Base-by-base conservation (phyloP, 2,329 filamentous ascomycete species). In the Plenodomus biglobosus region DNA sequence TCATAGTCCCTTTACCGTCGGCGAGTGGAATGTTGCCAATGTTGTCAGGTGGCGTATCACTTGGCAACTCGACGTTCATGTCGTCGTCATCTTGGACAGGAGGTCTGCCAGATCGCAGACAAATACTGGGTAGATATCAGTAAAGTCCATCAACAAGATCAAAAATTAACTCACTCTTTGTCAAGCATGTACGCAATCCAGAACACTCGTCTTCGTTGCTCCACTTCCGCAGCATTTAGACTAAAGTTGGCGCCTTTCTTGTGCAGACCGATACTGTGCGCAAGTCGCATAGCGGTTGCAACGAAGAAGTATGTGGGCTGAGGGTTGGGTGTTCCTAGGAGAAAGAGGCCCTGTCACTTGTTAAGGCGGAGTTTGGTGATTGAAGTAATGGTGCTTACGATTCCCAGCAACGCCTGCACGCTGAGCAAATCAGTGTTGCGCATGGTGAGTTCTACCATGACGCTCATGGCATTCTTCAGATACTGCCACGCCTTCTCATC, bases 41-140 rank as follows among this genome's bases (percentile, higher is more conserved):
- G 55, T 95, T 94, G 68, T 99, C 94, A 3, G 82, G 82, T 0
- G 94, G 94, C 50, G 96, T 86, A 51, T 92, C 90, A 57, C 91
- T 92, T 0, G 94, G 94, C 37, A 99, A 79, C 38, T 97, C 92
- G 13, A 97, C 92, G 62, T 96, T 97, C 89, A 97, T 95, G 59
- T 90, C 86, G 61, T 89, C 86, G 50, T 89, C 86, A 60, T 90
- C 85, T 67, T 88, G 86, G 3, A 85, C 83, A 2, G 85, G 85
- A 15, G 86, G 86, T 51, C 86, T 77, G 38, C 86, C 86, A n/a
- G 85, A 87, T 30, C 86, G 81, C 35, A 90, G 74, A 61, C 85
- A 88, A 30, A 88, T 85, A 62, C 79, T 81, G 52, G 32, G 42
- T 13, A 20, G 27, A 27, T 15, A 45, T 70, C 40, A 69, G 63